Base-by-base conservation (phyloP, 768 basidiomycete species). In the Hericium rajendrae region DNA sequence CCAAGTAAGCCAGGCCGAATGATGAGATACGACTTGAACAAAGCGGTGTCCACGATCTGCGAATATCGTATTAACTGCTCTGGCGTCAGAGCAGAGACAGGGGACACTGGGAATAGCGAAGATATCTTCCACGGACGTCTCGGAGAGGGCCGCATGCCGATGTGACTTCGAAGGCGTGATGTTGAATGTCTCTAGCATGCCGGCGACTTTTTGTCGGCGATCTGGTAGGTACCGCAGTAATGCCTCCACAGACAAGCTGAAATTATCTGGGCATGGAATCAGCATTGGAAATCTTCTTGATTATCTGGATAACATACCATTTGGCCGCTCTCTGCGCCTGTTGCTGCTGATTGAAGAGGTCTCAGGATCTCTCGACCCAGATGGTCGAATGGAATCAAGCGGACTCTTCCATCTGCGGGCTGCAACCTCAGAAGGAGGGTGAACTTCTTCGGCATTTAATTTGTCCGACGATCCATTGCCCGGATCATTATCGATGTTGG, bases 21-120 rank as follows among this genome's bases (percentile, higher is more conserved):
- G 20, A 91, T 77, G 20, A 98, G 73, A 69, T 95, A 97, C 2
- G 88, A 85, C 71, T 97, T 95, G 72, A 98, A 94, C 61, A 98
- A 72, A 9, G 91, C 94, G 1, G 97, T 97, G 65, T 98, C 92
- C 24, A 97, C 88, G 38, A 98, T 84, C 71, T 97, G 94, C 0
- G 94, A 93, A 56, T 87, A 91, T 18, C 91, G 80, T 39, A 94
- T 75, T 6, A 98, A 76, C 61, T 97, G 88, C 59, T 90, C 90
- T 2, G 94, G 86, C 0, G 83, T 86, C 20, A 97, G 74, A 3
- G 80, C 75, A 0, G 81, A 73, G 48, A 94, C 72, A 0, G 91
- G 85, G 0, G 82, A n/a, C 76, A 59, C 89, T 85, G 0, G 95
- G 94, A 10, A 94, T 72, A 0, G 77, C 75, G 53, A 92, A 85